Conservation (phyloP, 371 early-diverging fungal genomes). For the Rhizopus delemar region DNA sequence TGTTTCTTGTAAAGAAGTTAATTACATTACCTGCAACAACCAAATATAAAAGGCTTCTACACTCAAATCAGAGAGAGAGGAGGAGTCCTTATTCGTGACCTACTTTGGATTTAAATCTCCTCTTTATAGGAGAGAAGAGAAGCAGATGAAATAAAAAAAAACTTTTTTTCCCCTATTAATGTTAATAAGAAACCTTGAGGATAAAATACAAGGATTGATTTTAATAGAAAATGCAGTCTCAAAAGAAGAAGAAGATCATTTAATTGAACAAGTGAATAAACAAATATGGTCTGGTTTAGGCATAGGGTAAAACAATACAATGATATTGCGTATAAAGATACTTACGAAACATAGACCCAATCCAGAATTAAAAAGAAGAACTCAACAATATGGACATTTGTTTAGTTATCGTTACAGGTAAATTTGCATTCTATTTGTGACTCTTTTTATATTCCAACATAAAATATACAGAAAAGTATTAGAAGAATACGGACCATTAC, state of each 20-base stretch:
- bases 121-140: not conserved
- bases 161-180: constrained; percentile 15
- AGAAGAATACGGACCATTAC: constrained; percentile 59
- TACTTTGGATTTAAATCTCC: not conserved
- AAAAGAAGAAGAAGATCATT: constrained; percentile 32
- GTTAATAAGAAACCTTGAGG: constrained; percentile 18
- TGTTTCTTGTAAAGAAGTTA: too few species aligned
- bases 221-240: constrained; percentile 37
- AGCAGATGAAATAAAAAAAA: not conserved
- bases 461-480: constrained; percentile 48
- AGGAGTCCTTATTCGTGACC: too few species aligned
- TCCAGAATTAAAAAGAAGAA: constrained; percentile 72
- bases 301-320: constrained; percentile 30
- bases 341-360: constrained; percentile 52
- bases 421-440: not conserved
- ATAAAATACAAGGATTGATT: constrained; percentile 35
- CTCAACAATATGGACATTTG: constrained; percentile 74
- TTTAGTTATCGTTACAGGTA: constrained; percentile 73
- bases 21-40: too few species aligned
- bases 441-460: not conserved
- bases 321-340: not conserved
- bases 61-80: too few species aligned
- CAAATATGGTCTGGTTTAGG: constrained; percentile 48
- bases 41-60: too few species aligned
- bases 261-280: constrained; percentile 27